Evolutionary conservation across 306 rosid genomes (phyloP), one percentile per base, ranked within the genome.

Genomic region (Dryas drummondii): DNA sequence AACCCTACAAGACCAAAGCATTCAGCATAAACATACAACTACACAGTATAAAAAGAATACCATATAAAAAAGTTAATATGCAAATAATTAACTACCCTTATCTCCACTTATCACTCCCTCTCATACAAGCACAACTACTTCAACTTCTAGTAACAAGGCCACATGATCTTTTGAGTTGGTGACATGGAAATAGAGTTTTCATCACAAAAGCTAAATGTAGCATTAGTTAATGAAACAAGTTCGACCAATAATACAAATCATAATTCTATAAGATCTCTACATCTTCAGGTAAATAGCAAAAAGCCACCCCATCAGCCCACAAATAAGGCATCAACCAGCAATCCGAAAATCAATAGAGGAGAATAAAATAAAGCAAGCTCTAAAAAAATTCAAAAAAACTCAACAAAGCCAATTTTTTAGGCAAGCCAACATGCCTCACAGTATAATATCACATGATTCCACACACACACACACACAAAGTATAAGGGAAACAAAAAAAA

Each of bases 351-450:
- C 45, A 41, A 63, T 57, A 9, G 40, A 53, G 0, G 0, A 54
- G 17, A 4, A 17, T 27, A 3, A 54, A 55, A 26, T 12, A 17
- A 4, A 71, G 37, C 8, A 55, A 12, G 49, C 55, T 13, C 44
- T 44, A 26, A 51, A 42, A 6, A 17, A 45, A 3, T 12, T 12
- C 4, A 55, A 54, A 1, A 17, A 41, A 70, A 17, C 37, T 40
- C 32, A 4, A 37, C 0, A 49, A 22, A 19, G 50, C 37, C 9
- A 32, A 32, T 32, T 2, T 32, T 7, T 3, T 13, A 62, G 12
- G 67, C 67, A 71, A 42, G 41, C 75, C 74, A 54, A 42, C 11
- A 70, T n/a, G 32, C 27, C 26, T 70, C 51, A 54, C 52, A 41
- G 0, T 19, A 32, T 6, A 37, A 32, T 14, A 54, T n/a, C 63